These are phyloP conservation scores for Phialophora verrucosa DNA, from an alignment of 2,329 filamentous ascomycete species.

Conservation along the genomic window DNA sequence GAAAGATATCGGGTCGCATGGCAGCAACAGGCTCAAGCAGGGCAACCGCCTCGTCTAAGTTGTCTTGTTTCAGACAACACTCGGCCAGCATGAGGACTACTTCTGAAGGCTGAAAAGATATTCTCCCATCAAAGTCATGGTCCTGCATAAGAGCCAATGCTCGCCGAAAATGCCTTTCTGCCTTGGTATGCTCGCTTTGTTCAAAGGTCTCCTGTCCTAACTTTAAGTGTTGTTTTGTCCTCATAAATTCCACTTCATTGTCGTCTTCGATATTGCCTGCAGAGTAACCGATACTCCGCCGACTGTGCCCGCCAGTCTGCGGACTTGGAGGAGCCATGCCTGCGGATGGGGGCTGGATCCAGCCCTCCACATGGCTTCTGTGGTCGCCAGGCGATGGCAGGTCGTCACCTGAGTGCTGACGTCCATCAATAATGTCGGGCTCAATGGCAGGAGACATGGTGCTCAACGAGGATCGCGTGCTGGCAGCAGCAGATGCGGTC, in stretches of 20 bases:
- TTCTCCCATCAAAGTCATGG: constrained; percentile 34
- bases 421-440: constrained; percentile 12
- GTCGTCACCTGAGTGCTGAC: constrained; percentile 6
- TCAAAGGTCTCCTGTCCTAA: constrained; percentile 35
- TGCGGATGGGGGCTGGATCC: constrained; percentile 24
- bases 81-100: constrained; percentile 36
- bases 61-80: constrained; percentile 35
- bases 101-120: constrained; percentile 36
- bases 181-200: constrained; percentile 29
- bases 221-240: constrained; percentile 31
- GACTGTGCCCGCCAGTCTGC: neutral
- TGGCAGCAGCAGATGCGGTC: constrained; percentile 38
- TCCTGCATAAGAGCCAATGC: constrained; percentile 32
- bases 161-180: constrained; percentile 38
- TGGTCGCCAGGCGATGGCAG: constrained; percentile 8
- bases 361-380: constrained; percentile 22
- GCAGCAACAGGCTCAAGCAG: constrained; percentile 34
- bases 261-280: constrained; percentile 20
- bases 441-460: constrained; percentile 31
- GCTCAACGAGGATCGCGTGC: constrained; percentile 33
- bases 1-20: constrained; percentile 27
- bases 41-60: constrained; percentile 35
- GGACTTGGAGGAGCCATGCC: neutral
- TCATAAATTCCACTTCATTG: constrained; percentile 33
- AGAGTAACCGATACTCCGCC: neutral